Evolutionary conservation across 2,329 filamentous ascomycete genomes (phyloP), one percentile per base, ranked within the genome.

Genomic region (Aspergillus ochraceus): DNA sequence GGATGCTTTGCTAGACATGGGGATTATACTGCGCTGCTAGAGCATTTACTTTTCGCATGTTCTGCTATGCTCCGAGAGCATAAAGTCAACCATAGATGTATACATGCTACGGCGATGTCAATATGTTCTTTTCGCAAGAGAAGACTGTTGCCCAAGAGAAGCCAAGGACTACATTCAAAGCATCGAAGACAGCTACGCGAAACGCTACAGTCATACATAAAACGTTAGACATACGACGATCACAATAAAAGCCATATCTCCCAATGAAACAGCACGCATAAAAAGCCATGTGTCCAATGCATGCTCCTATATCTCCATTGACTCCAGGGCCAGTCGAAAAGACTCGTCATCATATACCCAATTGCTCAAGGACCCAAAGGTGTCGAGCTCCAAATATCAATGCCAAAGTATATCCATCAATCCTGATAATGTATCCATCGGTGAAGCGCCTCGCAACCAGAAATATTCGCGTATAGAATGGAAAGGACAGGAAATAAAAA

Each of bases 251-350:
- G 4, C 8, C 14, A 42, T 42, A 6, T 42, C 14, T 47, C 45
- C 6, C 2, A 47, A 47, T 12, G 20, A 47, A 47, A 12, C n/a
- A 46, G 19, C 42, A 24, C 9, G 14, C 17, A 14, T n/a, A n/a
- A 12, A 20, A 2, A 12, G 19, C 17, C 9, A 20, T 46, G 17
- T 46, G 17, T 19, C 6, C 14, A 19, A n/a, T 46, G 4, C 45
- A 47, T 22, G 19, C 36, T 47, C 52, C 52, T 47, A 20, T 46
- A 49, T 54, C 52, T 54, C 52, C 52, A 54, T 26, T 54, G 39
- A 54, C 52, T 54, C 52, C 52, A 24, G 24, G 52, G 17, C 22
- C 45, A 47, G 45, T 47, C 45, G 8, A n/a, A 42, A 26, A 12
- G 32, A 45, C 20, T 9, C 52, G 20, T 26, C n/a, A n/a, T 17